phyloP scores from a whole-genome alignment of 352 stramenopile species.

The Globisporangium megalacanthum region DNA sequence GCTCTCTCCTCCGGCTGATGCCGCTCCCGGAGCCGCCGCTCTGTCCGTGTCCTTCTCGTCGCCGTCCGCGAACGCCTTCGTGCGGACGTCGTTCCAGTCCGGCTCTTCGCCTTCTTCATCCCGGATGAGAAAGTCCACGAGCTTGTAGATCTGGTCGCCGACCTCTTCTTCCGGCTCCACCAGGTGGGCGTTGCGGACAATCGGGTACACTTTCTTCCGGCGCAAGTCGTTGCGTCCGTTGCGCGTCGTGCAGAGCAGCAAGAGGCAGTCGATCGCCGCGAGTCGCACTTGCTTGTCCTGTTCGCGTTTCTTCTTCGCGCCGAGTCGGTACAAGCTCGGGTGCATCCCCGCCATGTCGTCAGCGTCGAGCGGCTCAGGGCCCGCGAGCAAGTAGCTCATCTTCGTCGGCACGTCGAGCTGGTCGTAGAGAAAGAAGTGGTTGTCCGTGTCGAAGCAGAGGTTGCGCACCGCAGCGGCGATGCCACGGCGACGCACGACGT shows the following conservation, averaged over 20 bases:
- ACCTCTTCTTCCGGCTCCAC: slow-evolving; percentile 78
- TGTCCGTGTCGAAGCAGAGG: slow-evolving; percentile 85
- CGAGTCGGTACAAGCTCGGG: slow-evolving; percentile 64
- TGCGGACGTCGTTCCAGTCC: slow-evolving; percentile 72
- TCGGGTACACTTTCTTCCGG: slow-evolving; percentile 84
- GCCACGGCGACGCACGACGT: slow-evolving; percentile 73
- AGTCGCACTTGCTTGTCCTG: slow-evolving; percentile 67
- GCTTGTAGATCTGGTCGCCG: slow-evolving; percentile 86
- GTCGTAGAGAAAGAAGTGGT: slow-evolving; percentile 86
- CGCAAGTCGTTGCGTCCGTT: slow-evolving; percentile 75
- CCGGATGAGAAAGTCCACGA: slow-evolving; percentile 84
- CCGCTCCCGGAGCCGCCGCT: not conserved
- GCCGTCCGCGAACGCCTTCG: slow-evolving; percentile 57
- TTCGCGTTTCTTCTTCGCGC: slow-evolving; percentile 82
- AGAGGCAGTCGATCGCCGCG: slow-evolving; percentile 60
- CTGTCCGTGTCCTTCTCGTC: slow-evolving; percentile 17
- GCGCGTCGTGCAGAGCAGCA: slow-evolving; percentile 74
- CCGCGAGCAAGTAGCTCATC: slow-evolving; percentile 67
- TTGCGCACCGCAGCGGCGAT: slow-evolving; percentile 69
- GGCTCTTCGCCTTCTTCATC: slow-evolving; percentile 84
- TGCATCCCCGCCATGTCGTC: slow-evolving; percentile 83
- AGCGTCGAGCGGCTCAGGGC: slow-evolving; percentile 66
- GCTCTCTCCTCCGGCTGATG: slow-evolving; percentile 1
- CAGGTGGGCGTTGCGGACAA: slow-evolving; percentile 79
- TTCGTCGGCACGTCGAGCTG: slow-evolving; percentile 79